Conservation (phyloP, 2,329 filamentous ascomycete genomes). For the Aspergillus tanneri region DNA sequence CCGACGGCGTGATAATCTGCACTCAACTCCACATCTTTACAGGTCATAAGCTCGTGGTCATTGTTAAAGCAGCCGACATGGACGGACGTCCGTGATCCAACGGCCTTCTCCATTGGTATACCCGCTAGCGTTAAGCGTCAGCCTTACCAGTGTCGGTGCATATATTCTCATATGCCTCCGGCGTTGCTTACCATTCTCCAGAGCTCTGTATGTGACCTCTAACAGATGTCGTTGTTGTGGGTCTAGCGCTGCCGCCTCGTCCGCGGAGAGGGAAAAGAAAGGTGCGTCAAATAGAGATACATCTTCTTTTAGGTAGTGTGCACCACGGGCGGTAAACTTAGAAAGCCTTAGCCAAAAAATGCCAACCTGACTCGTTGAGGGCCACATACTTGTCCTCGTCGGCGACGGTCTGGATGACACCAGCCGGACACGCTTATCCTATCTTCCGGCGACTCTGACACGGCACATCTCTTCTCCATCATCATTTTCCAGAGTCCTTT, state of each 20-base stretch:
- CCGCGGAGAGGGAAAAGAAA: background rate
- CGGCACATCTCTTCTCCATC: background rate
- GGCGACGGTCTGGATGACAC: background rate
- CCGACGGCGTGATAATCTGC: background rate
- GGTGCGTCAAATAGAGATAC: constrained; percentile 2
- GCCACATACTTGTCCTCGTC: background rate
- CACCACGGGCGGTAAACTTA: background rate
- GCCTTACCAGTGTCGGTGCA: no score
- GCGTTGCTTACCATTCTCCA: background rate
- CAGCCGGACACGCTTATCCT: background rate
- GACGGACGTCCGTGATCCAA: background rate
- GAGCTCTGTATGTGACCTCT: constrained; percentile 2
- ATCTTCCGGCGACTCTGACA: background rate
- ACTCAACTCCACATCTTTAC: background rate
- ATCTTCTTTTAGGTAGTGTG: background rate
- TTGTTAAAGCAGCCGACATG: background rate
- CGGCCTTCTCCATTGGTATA: background rate
- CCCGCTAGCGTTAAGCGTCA: no score
- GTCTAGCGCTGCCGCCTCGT: constrained; percentile 1
- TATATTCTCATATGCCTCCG: background rate
- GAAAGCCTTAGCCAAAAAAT: no score
- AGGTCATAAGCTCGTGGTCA: background rate
- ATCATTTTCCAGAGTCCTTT: background rate
- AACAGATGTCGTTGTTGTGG: constrained; percentile 2
- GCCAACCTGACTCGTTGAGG: no score